phyloP scores from a whole-genome alignment of 768 basidiomycete species.

The Kockovaella imperatae region DNA sequence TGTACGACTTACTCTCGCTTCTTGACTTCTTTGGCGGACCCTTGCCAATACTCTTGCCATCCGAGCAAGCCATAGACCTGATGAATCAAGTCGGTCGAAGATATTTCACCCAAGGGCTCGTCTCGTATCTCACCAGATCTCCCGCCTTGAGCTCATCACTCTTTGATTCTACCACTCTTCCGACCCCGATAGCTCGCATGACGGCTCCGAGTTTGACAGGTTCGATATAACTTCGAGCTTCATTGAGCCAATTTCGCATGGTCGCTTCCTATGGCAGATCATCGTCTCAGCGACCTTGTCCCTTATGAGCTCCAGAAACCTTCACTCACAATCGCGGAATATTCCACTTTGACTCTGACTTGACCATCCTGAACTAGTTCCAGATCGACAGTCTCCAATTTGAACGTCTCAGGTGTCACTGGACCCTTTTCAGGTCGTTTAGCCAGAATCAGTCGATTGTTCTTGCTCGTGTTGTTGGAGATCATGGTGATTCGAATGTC shows the following conservation, averaged over 20 bases:
- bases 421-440: conserved; percentile 65
- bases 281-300: not conserved
- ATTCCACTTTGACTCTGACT: conserved; percentile 69
- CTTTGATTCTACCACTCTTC: conserved; percentile 56
- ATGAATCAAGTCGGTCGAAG: not conserved
- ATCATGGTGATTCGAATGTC: too few species aligned
- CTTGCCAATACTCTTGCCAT: conserved; percentile 43
- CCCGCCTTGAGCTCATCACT: conserved; percentile 57
- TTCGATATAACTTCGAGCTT: conserved; percentile 52
- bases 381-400: conserved; percentile 45
- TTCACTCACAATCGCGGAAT: conserved; percentile 48
- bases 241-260: conserved; percentile 71
- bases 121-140: conserved; percentile 53
- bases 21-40: conserved; percentile 28
- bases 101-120: not conserved
- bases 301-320: not conserved
- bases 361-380: conserved; percentile 47
- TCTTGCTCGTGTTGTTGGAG: too few species aligned
- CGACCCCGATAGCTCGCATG: conserved; percentile 67
- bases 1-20: conserved; percentile 19
- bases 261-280: conserved; percentile 44
- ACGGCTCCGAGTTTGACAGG: conserved; percentile 58
- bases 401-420: conserved; percentile 62
- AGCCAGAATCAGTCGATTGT: conserved; percentile 56
- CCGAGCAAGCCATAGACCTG: conserved; percentile 32